phyloP scores from a whole-genome alignment of 2,329 filamentous ascomycete genomes.

The Fusarium phyllophilum region DNA sequence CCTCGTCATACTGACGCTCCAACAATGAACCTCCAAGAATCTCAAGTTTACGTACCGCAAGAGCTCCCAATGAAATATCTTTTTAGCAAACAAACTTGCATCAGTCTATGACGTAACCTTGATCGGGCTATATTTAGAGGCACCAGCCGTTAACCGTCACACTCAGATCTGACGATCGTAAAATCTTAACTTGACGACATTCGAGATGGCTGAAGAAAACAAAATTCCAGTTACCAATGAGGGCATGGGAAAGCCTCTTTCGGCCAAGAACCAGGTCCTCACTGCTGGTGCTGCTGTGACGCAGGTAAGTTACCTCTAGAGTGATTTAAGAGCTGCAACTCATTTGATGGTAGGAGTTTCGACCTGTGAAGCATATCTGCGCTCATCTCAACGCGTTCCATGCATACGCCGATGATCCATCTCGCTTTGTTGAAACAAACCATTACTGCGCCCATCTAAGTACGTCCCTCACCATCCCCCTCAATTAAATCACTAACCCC shows the following conservation, averaged over 20 bases:
- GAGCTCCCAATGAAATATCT: background rate
- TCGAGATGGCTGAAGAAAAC: background rate
- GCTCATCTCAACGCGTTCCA: constrained; percentile 91
- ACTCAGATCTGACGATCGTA: background rate
- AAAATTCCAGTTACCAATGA: constrained; percentile 33
- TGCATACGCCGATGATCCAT: constrained; percentile 78
- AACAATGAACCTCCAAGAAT: background rate
- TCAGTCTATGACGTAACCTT: constrained; percentile 32
- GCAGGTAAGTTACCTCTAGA: constrained; percentile 55
- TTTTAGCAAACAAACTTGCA: too few species aligned
- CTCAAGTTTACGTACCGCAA: background rate
- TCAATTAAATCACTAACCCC: constrained; percentile 52
- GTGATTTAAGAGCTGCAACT: background rate
- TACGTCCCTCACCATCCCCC: background rate
- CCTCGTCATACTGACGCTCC: constrained; percentile 36
- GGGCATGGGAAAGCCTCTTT: constrained; percentile 59
- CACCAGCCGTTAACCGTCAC: background rate
- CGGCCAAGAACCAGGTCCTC: constrained; percentile 66
- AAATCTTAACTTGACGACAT: constrained; percentile 20
- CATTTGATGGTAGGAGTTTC: constrained; percentile 63
- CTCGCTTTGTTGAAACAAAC: constrained; percentile 77
- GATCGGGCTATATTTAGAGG: background rate
- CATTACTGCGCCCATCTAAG: constrained; percentile 86
- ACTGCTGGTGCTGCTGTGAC: constrained; percentile 69
- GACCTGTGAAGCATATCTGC: constrained; percentile 78